Conservation (phyloP, 2,329 filamentous ascomycete genomes). For the Delphinella strobiligena region DNA sequence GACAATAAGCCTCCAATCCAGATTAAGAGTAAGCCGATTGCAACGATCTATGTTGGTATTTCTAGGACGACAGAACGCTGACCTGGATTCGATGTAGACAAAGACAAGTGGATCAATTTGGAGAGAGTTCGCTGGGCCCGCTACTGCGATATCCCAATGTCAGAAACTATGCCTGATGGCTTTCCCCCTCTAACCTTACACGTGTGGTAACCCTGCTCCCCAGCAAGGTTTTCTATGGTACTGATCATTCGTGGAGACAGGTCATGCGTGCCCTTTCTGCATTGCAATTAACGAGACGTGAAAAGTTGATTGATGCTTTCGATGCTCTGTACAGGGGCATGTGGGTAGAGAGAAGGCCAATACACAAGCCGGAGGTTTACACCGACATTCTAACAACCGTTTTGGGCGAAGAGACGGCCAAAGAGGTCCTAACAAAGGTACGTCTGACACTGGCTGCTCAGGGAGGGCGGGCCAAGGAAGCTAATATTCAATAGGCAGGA, state of each 20-base stretch:
- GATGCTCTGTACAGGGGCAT: constrained; percentile 38
- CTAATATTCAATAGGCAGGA: constrained; percentile 7
- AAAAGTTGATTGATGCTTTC: constrained; percentile 28
- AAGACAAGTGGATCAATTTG: constrained; percentile 42
- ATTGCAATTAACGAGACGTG: constrained; percentile 30
- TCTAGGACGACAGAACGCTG: not conserved
- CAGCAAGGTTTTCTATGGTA: constrained; percentile 1
- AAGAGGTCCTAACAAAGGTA: constrained; percentile 31
- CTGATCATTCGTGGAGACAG: constrained; percentile 6
- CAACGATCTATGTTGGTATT: not conserved
- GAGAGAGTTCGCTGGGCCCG: constrained; percentile 44
- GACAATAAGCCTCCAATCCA: constrained; percentile 42
- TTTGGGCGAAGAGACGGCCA: constrained; percentile 33
- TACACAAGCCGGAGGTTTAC: constrained; percentile 34
- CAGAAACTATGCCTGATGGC: constrained; percentile 28
- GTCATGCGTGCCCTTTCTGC: constrained; percentile 36
- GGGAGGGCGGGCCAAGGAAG: no score
- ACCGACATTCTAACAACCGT: constrained; percentile 30
- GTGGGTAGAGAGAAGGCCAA: constrained; percentile 38
- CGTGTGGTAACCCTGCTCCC: constrained; percentile 11
- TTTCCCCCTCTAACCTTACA: constrained; percentile 43
- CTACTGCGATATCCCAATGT: constrained; percentile 43
- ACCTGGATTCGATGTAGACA: constrained; percentile 32
- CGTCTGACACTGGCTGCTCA: constrained; percentile 8
- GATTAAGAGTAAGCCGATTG: constrained; percentile 38